Percentiles rank a stretch among this genome's conserved stretches.
phyloP scores from a whole-genome alignment of 768 basidiomycete species.

The Rhizopogon salebrosus region DNA sequence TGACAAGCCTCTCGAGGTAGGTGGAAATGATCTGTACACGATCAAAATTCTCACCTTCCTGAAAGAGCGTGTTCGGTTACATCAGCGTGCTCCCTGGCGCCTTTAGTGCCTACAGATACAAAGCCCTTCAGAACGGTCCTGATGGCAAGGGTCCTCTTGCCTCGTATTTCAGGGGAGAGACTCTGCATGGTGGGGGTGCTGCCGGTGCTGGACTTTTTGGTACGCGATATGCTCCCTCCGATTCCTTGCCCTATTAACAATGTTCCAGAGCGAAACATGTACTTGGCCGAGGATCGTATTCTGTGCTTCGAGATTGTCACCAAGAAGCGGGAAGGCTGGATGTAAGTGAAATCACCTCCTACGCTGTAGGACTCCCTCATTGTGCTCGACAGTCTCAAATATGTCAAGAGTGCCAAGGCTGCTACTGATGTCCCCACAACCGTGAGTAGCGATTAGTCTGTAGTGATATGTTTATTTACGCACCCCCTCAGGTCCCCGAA shows the following conservation, averaged over 20 bases:
- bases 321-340: slow-evolving; percentile 80
- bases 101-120: slow-evolving; percentile 89
- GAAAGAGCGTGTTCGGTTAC: slow-evolving; percentile 76
- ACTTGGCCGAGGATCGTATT: slow-evolving; percentile 86
- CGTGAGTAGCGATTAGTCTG: slow-evolving; percentile 28
- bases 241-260: neutral
- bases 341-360: slow-evolving; percentile 39
- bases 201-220: slow-evolving; percentile 66
- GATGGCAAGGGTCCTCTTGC: slow-evolving; percentile 88
- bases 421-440: slow-evolving; percentile 93
- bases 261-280: slow-evolving; percentile 75
- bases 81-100: slow-evolving; percentile 89
- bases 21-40: slow-evolving; percentile 11
- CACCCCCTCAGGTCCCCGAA: slow-evolving; percentile 58
- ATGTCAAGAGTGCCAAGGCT: slow-evolving; percentile 91
- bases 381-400: slow-evolving; percentile 52
- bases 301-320: slow-evolving; percentile 92
- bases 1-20: slow-evolving; percentile 89
- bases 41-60: neutral
- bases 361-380: neutral
- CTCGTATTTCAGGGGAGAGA: slow-evolving; percentile 91
- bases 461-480: neutral
- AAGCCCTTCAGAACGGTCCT: slow-evolving; percentile 78
- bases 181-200: slow-evolving; percentile 64
- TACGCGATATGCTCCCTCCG: slow-evolving; percentile 10